phyloP scores from a whole-genome alignment of 176 grass and related monocot genomes.

The Eragrostis curvula region DNA sequence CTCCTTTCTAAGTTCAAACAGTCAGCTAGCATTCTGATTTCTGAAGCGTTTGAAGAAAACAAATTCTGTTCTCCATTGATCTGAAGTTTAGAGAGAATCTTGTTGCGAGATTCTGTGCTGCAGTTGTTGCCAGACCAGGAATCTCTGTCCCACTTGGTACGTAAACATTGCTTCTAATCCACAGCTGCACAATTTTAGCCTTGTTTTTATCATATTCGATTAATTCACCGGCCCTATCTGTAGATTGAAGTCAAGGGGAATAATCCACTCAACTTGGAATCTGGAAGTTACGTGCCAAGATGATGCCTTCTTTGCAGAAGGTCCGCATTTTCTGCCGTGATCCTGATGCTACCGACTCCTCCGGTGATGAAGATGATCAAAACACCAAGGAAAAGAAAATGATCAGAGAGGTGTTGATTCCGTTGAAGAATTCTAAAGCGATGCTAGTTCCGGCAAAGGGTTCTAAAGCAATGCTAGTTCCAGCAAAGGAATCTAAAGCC shows the following conservation, averaged over 20 bases:
- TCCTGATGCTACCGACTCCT: conserved; percentile 65
- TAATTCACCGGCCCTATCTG: not conserved
- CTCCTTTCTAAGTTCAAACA: conserved; percentile 13
- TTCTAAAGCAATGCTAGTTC: too few species aligned
- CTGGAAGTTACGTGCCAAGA: conserved; percentile 6
- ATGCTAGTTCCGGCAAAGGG: conserved; percentile 5
- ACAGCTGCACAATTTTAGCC: not conserved
- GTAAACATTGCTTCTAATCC: conserved; percentile 15
- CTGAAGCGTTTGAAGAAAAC: not conserved
- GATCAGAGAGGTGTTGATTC: conserved; percentile 35
- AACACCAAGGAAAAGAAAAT: conserved; percentile 36
- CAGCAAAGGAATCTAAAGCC: not conserved
- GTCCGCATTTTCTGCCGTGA: conserved; percentile 53
- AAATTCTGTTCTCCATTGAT: not conserved
- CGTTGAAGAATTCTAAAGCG: not conserved
- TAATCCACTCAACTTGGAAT: conserved; percentile 1
- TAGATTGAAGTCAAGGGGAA: not conserved
- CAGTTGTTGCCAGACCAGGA: not conserved
- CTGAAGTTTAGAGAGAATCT: conserved; percentile 28
- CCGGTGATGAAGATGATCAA: conserved; percentile 42
- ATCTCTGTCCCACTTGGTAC: conserved; percentile 16
- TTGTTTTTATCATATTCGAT: not conserved
- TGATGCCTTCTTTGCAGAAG: conserved; percentile 29
- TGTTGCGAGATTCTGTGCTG: not conserved
- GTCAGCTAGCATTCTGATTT: not conserved